Conservation (phyloP, 2,329 filamentous ascomycete genomes). For the Cytospora mali region DNA sequence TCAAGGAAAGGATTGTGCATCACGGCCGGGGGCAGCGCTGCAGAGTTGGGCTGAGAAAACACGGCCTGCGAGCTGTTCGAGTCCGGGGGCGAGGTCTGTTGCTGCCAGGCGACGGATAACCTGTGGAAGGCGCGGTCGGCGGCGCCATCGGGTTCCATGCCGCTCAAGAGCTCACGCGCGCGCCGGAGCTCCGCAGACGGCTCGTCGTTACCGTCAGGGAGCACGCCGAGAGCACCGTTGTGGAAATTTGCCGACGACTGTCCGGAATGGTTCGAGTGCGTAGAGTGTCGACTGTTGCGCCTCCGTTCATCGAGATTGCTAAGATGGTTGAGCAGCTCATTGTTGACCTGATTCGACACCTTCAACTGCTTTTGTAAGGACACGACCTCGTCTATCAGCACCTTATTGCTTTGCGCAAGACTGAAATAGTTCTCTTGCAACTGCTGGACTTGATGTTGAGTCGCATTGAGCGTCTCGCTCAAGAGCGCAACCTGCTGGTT, state of each 20-base stretch:
- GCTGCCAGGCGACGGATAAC: slow-evolving; percentile 56
- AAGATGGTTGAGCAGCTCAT: slow-evolving; percentile 60
- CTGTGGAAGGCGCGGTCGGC: slow-evolving; percentile 59
- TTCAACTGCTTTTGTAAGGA: slow-evolving; percentile 63
- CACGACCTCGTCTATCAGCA: slow-evolving; percentile 64
- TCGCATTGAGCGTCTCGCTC: slow-evolving; percentile 84
- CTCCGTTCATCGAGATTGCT: slow-evolving; percentile 51
- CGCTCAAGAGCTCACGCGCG: slow-evolving; percentile 59
- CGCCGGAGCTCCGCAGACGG: slow-evolving; percentile 55
- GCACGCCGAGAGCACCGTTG: slow-evolving; percentile 42
- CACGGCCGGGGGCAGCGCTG: slow-evolving; percentile 44
- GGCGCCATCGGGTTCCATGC: slow-evolving; percentile 53
- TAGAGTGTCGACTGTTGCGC: slow-evolving; percentile 44
- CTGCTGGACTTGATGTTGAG: slow-evolving; percentile 88
- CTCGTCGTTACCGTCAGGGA: slow-evolving; percentile 51
- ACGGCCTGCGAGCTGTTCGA: slow-evolving; percentile 54
- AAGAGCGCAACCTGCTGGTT: slow-evolving; percentile 83
- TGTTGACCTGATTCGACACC: slow-evolving; percentile 58
- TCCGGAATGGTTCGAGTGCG: slow-evolving; percentile 41
- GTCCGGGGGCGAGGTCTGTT: slow-evolving; percentile 53
- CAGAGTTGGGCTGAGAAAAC: slow-evolving; percentile 51
- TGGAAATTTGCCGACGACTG: slow-evolving; percentile 45
- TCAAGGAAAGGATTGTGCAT: slow-evolving; percentile 55
- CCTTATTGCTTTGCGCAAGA: slow-evolving; percentile 64
- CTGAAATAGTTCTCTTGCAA: slow-evolving; percentile 85